phyloP scores from a whole-genome alignment of 768 basidiomycete species.

The Boletus subparvulus region DNA sequence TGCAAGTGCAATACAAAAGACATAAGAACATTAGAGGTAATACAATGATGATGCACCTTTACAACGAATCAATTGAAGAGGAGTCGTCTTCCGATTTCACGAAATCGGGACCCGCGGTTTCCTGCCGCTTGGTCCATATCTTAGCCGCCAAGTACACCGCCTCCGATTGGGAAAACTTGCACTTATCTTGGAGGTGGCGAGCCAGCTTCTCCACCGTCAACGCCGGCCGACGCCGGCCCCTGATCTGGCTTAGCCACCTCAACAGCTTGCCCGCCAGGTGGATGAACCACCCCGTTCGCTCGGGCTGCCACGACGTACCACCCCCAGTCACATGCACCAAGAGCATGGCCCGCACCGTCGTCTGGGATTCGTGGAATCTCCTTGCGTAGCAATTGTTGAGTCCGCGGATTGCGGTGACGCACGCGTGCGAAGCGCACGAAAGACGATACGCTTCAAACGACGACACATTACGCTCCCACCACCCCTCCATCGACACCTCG shows the following conservation, averaged over 20 bases:
- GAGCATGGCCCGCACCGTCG: conserved; percentile 23
- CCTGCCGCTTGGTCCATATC: conserved; percentile 25
- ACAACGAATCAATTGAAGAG: conserved; percentile 14
- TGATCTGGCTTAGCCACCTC: conserved; percentile 21
- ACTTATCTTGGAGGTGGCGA: conserved; percentile 24
- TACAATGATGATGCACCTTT: background rate
- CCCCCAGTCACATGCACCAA: conserved; percentile 15
- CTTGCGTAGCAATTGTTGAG: conserved; percentile 19
- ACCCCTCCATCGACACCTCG: conserved; percentile 32
- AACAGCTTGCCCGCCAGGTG: conserved; percentile 20
- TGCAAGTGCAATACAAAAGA: conserved; percentile 6
- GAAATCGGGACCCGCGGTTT: conserved; percentile 21
- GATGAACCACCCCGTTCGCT: conserved; percentile 26
- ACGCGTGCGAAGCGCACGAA: conserved; percentile 35
- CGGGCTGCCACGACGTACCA: conserved; percentile 20
- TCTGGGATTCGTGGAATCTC: conserved; percentile 36
- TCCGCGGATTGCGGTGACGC: conserved; percentile 38
- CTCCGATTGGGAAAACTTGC: conserved; percentile 23
- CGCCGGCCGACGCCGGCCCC: conserved; percentile 4
- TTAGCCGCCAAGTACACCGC: conserved; percentile 22
- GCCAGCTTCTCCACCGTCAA: conserved; percentile 21
- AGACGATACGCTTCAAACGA: conserved; percentile 29
- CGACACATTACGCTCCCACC: conserved; percentile 35
- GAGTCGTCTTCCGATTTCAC: conserved; percentile 22
- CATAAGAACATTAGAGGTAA: background rate